Conservation (phyloP, 108 stramenopile species). For the Seminavis robusta region DNA sequence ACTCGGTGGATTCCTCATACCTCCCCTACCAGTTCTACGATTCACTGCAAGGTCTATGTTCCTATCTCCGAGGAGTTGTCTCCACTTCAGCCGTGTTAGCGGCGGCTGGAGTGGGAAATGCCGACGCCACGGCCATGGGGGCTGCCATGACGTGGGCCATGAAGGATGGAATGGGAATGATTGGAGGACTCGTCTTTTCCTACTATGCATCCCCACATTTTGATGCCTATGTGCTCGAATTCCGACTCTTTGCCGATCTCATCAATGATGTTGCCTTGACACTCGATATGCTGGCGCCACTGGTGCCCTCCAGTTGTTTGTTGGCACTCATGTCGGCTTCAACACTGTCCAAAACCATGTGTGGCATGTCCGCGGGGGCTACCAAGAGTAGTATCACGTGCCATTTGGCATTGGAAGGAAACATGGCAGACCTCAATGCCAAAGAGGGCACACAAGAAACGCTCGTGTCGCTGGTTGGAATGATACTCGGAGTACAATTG, state of each 20-base stretch:
- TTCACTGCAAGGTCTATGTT: slow-evolving; percentile 90
- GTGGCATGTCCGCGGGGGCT: slow-evolving; percentile 83
- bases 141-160: slow-evolving; percentile 82
- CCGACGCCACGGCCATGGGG: slow-evolving; percentile 77
- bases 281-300: slow-evolving; percentile 84
- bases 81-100: slow-evolving; percentile 77
- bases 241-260: slow-evolving; percentile 93
- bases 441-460: slow-evolving; percentile 97
- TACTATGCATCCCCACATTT: slow-evolving; percentile 65
- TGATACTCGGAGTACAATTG: slow-evolving; percentile 69
- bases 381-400: slow-evolving; percentile 89
- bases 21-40: slow-evolving; percentile 90
- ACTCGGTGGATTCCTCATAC: slow-evolving; percentile 69
- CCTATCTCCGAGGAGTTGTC: slow-evolving; percentile 90
- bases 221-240: slow-evolving; percentile 91
- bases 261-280: slow-evolving; percentile 89
- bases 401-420: slow-evolving; percentile 69
- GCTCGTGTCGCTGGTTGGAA: slow-evolving; percentile 88
- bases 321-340: slow-evolving; percentile 47
- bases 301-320: slow-evolving; percentile 19
- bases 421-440: slow-evolving; percentile 90
- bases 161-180: slow-evolving; percentile 89
- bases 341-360: slow-evolving; percentile 87
- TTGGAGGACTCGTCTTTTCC: slow-evolving; percentile 86
- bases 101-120: slow-evolving; percentile 88